These are phyloP conservation scores for Volvariella volvacea DNA, from an alignment of 1,284 basidiomycete genomes.

Conservation along the genomic window DNA sequence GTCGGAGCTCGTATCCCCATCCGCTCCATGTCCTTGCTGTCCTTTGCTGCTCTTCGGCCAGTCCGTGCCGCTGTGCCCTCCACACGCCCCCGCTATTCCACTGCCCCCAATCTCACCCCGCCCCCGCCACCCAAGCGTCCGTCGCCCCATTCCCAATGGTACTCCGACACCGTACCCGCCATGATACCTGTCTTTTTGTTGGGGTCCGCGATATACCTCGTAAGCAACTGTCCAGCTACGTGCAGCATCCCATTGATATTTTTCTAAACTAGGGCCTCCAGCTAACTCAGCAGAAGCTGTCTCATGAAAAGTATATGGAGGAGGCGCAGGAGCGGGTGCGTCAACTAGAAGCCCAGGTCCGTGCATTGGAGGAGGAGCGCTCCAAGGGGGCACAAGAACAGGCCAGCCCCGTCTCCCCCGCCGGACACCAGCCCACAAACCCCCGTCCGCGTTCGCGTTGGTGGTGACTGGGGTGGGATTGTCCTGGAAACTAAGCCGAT, in stretches of 20 bases:
- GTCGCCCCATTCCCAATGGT: constrained; percentile 57
- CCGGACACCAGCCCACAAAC: constrained; percentile 2
- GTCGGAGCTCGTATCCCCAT: neutral
- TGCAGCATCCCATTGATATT: constrained; percentile 1
- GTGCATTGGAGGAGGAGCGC: constrained; percentile 25
- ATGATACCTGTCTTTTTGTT: constrained; percentile 74
- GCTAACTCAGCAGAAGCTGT: constrained; percentile 50
- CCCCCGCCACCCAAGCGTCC: constrained; percentile 14
- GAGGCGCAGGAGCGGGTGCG: constrained; percentile 46
- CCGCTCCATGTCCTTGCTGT: neutral
- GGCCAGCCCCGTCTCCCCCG: neutral
- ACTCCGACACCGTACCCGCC: constrained; percentile 59
- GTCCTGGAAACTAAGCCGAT: neutral
- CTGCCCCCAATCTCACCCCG: too few species aligned
- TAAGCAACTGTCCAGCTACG: constrained; percentile 23
- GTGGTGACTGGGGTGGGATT: constrained; percentile 12
- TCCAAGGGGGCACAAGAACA: constrained; percentile 2
- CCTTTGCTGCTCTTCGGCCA: neutral
- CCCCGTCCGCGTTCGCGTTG: constrained; percentile 12
- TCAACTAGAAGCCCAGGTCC: constrained; percentile 55
- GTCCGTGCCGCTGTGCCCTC: constrained; percentile 5
- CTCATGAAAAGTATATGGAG: constrained; percentile 64
- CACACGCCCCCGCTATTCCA: constrained; percentile 7
- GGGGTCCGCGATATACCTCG: constrained; percentile 72
- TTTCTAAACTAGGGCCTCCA: constrained; percentile 48